Percentiles rank a stretch among this genome's conserved stretches.
Conservation (phyloP, 2,329 filamentous ascomycete genomes). For the Harringtonia aguacate region DNA sequence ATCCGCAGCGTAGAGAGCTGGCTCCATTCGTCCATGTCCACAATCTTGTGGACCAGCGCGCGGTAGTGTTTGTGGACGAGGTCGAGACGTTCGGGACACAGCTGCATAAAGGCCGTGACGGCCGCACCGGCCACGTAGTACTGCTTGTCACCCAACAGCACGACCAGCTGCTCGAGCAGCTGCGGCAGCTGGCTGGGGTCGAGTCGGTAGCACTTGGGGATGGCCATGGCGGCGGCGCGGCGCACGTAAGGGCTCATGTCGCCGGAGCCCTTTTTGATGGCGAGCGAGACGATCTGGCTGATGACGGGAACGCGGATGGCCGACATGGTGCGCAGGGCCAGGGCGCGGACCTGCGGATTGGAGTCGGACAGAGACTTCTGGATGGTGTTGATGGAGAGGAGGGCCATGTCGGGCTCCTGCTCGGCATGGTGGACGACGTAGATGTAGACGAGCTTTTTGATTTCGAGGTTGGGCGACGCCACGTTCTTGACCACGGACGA, state of each 20-base stretch:
- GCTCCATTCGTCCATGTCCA: constrained; percentile 99
- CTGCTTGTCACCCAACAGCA: constrained; percentile 77
- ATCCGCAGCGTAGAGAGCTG: constrained; percentile 75
- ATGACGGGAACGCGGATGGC: constrained; percentile 96
- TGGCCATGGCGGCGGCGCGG: constrained; percentile 83
- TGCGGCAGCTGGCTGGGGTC: constrained; percentile 80
- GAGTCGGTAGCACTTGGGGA: constrained; percentile 89
- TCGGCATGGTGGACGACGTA: constrained; percentile 96
- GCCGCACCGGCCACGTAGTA: constrained; percentile 96
- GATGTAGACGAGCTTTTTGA: constrained; percentile 98
- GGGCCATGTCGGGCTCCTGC: constrained; percentile 85
- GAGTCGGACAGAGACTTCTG: constrained; percentile 93
- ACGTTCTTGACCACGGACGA: constrained; percentile 98
- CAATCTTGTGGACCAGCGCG: constrained; percentile 73
- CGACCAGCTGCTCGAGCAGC: constrained; percentile 69
- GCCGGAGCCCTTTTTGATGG: constrained; percentile 84
- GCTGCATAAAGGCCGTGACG: constrained; percentile 76
- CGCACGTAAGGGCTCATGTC: constrained; percentile 94
- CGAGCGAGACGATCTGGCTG: constrained; percentile 90
- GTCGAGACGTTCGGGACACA: constrained; percentile 81
- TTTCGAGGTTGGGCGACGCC: constrained; percentile 83
- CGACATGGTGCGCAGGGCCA: constrained; percentile 93
- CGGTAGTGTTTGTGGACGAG: constrained; percentile 87
- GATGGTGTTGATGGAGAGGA: constrained; percentile 97
- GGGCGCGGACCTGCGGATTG: constrained; percentile 80